Conservation (phyloP, 805 yeast genomes). For the Metschnikowia drakensbergensis region DNA sequence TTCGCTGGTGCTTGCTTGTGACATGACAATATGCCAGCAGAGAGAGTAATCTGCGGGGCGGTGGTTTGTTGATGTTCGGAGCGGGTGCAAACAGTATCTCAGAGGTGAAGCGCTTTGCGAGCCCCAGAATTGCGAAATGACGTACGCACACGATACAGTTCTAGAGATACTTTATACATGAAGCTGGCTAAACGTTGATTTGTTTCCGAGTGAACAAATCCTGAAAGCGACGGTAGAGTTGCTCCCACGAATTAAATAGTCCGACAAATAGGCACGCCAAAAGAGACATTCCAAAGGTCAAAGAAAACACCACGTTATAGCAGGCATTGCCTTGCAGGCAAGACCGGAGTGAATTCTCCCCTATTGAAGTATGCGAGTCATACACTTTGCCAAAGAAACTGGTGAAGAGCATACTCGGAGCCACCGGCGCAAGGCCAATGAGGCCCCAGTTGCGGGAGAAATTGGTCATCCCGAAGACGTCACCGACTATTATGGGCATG, state of each 20-base stretch:
- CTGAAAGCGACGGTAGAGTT: neutral
- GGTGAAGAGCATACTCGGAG: slow-evolving; percentile 58
- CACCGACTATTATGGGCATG: slow-evolving; percentile 73
- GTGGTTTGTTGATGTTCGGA: neutral
- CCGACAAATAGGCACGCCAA: slow-evolving; percentile 22
- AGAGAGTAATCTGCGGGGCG: neutral
- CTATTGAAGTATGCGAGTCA: slow-evolving; percentile 41
- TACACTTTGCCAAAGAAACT: slow-evolving; percentile 59
- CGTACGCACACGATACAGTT: neutral
- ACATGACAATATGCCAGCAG: neutral
- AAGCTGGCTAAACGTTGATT: no score
- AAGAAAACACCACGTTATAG: slow-evolving; percentile 37
- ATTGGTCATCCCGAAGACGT: slow-evolving; percentile 62
- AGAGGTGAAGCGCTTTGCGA: neutral
- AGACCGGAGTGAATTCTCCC: slow-evolving; percentile 11
- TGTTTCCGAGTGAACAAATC: neutral
- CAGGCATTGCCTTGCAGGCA: slow-evolving; percentile 35
- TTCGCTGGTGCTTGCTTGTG: neutral
- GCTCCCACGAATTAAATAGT: slow-evolving; percentile 15
- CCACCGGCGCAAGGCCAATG: slow-evolving; percentile 60
- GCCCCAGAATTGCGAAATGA: neutral
- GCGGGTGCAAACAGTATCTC: slow-evolving; percentile 3
- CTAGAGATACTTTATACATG: neutral
- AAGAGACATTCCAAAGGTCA: slow-evolving; percentile 34
- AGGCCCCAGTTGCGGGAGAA: slow-evolving; percentile 76